Conservation (phyloP, 495 filamentous ascomycete genomes). For the Aspergillus cristatus region DNA sequence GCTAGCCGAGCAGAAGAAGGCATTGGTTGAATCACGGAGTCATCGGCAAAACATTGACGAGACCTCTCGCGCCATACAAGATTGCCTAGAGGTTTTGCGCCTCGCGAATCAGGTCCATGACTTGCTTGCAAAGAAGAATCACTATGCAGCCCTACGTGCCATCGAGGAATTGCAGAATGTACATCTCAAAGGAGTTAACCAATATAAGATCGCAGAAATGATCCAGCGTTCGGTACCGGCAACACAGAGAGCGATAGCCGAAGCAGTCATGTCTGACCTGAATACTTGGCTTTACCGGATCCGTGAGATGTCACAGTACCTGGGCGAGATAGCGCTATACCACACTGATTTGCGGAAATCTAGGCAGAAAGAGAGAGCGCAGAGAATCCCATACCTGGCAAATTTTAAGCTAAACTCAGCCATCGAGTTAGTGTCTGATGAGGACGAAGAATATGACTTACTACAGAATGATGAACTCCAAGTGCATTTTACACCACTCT, state of each 20-base stretch:
- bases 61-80: conserved; percentile 76
- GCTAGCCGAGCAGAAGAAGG: conserved; percentile 88
- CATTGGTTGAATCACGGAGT: conserved; percentile 77
- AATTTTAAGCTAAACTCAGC: conserved; percentile 92
- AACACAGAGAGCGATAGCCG: conserved; percentile 85
- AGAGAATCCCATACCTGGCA: conserved; percentile 58
- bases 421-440: conserved; percentile 90
- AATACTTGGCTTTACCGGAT: conserved; percentile 98
- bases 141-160: conserved; percentile 88
- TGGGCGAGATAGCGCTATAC: conserved; percentile 95
- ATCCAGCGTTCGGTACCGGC: conserved; percentile 92
- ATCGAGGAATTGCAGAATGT: conserved; percentile 95
- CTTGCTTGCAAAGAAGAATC: conserved; percentile 78
- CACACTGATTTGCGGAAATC: conserved; percentile 82
- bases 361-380: conserved; percentile 70
- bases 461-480: conserved; percentile 88
- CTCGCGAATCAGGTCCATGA: conserved; percentile 94
- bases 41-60: conserved; percentile 97
- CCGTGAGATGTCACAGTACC: conserved; percentile 86
- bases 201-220: conserved; percentile 91
- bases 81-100: conserved; percentile 84
- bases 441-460: conserved; percentile 89
- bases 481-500: conserved; percentile 89
- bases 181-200: conserved; percentile 82
- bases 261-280: conserved; percentile 92